Percentiles rank a stretch among this genome's conserved stretches.
phyloP scores from a whole-genome alignment of 2,329 filamentous ascomycete genomes.

The Xylogone sp. region DNA sequence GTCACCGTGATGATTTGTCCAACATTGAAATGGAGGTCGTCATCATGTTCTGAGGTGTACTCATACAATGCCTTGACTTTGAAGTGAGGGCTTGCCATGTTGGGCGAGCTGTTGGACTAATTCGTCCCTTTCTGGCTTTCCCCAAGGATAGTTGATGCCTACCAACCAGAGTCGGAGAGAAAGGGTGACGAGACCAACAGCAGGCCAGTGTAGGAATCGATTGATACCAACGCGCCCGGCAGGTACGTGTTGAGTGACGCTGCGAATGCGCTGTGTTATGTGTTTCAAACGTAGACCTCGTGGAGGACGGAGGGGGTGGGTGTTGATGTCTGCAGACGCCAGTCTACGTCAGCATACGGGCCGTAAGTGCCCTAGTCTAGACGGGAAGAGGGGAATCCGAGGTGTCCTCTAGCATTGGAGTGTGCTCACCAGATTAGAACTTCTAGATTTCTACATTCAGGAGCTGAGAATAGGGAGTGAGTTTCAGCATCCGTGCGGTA shows the following conservation, averaged over 20 bases:
- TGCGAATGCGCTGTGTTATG: neutral
- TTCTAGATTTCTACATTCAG: neutral
- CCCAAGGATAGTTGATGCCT: neutral
- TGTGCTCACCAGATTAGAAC: neutral
- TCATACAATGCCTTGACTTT: slow-evolving; percentile 96
- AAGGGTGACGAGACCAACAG: neutral
- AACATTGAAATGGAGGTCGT: slow-evolving; percentile 82
- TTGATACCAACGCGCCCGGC: neutral
- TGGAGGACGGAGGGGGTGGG: slow-evolving; percentile 16
- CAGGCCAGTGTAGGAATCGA: neutral
- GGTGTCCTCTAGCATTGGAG: neutral
- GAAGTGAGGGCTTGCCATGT: slow-evolving; percentile 71
- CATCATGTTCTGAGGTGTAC: slow-evolving; percentile 88
- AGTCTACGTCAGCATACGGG: slow-evolving; percentile 27
- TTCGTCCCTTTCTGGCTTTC: slow-evolving; percentile 9
- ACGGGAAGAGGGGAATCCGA: neutral
- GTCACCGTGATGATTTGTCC: slow-evolving; percentile 94
- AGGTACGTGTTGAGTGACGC: neutral
- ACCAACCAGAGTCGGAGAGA: neutral
- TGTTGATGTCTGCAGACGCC: slow-evolving; percentile 23
- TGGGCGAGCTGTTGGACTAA: slow-evolving; percentile 32
- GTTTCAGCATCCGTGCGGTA: neutral
- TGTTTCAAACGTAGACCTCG: slow-evolving; percentile 5
- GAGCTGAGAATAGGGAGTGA: neutral
- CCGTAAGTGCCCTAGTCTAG: neutral